Evolutionary conservation across 1,284 basidiomycete species (phyloP).

Genomic region (Irpex sp.): DNA sequence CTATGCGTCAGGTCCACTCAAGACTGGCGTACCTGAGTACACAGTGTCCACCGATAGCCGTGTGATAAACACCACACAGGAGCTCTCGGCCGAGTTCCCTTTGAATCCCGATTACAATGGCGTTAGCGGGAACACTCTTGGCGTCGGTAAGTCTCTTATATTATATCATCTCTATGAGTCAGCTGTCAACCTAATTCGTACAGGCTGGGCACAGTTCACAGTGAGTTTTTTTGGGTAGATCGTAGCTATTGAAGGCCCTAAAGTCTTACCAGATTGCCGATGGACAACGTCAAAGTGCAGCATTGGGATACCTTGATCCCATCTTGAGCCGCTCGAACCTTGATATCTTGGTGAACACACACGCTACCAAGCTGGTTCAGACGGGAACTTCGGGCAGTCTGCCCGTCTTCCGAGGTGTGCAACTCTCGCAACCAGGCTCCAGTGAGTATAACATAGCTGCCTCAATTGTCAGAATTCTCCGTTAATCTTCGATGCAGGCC

Average conservation of each 20-base stretch:
- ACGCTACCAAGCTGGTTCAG: constrained; percentile 33
- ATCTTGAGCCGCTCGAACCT: constrained; percentile 32
- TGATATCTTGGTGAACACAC: constrained; percentile 36
- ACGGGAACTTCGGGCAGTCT: constrained; percentile 15
- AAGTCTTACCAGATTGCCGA: constrained; percentile 25
- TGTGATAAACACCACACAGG: neutral
- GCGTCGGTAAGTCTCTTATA: neutral
- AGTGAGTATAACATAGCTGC: constrained; percentile 11
- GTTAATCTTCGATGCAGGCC: neutral
- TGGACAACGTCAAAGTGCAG: constrained; percentile 28
- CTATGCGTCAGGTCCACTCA: neutral
- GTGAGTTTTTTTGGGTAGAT: neutral
- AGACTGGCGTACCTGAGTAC: neutral
- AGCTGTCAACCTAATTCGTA: neutral
- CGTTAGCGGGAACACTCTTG: neutral
- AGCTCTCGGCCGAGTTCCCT: constrained; percentile 2
- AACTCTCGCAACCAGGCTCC: constrained; percentile 21
- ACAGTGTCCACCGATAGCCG: neutral
- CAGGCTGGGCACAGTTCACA: neutral
- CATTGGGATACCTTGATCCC: constrained; percentile 27
- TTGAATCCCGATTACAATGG: neutral
- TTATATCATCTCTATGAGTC: neutral
- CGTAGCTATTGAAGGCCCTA: neutral
- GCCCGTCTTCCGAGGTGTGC: constrained; percentile 28
- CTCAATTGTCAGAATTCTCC: too few species aligned